Base-by-base conservation (phyloP, 1,284 basidiomycete genomes). In the Ganoderma multipileum region DNA sequence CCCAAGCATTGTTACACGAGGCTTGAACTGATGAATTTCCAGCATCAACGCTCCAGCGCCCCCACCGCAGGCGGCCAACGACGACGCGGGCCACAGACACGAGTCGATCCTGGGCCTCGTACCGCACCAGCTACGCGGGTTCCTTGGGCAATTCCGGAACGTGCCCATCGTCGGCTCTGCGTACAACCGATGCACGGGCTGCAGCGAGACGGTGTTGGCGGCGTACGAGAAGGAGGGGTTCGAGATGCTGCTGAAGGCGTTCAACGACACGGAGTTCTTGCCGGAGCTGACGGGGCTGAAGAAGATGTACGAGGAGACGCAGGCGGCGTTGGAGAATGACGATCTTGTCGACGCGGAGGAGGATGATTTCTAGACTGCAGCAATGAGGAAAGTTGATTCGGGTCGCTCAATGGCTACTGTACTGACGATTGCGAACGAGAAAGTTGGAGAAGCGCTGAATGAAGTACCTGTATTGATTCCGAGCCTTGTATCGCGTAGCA, bases 61-160 rank as follows among this genome's bases (percentile, higher is more conserved):
- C 0, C 86, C 85, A 1, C 84, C 86, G 7, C 82, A 81, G 68
- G 75, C 81, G 33, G 76, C 83, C 66, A 61, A 28, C 16, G 74
- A 73, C 8, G 68, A 77, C 2, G 76, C 80, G 20, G 76, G 78
- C 28, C 78, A 78, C 59, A 82, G 63, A 71, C 79, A 75, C 61
- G 83, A 76, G 78, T 83, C 93, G 78, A 83, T 94, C 0, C 86
- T 99, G 0, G 97, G 97, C 0, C 82, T 92, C 2, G 93, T 98
- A 0, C 97, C 97, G 1, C 98, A 99, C 79, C 97, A 99, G 78
- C 83, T 99, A 6, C 89, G 98, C 0, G 98, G 97, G 0, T 95
- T 91, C 82, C 84, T 99, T 11, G 89, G 91, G 5, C 91, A 94
- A 70, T 99, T 98, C 85, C 86, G 90, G 61, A 96, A 91, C 52